A percentile compares a stretch with the other conserved stretches of the same genome.
Conservation (phyloP, 2,329 filamentous ascomycete genomes). For the Stachybotrys elegans region DNA sequence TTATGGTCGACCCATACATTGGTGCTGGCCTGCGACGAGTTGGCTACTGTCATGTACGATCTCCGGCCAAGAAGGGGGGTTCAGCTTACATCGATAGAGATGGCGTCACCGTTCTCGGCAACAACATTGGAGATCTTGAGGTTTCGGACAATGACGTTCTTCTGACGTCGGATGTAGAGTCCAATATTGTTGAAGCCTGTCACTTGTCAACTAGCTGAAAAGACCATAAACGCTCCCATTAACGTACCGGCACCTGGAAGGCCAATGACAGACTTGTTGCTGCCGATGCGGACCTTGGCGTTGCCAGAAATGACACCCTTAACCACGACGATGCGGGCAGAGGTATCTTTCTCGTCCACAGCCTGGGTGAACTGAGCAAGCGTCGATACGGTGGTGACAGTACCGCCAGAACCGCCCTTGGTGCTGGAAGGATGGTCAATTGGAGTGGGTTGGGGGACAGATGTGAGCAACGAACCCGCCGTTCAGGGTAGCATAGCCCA, state of each 20-base stretch:
- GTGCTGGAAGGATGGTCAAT: conserved; percentile 22
- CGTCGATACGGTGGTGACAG: conserved; percentile 39
- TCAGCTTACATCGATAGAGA: conserved; percentile 29
- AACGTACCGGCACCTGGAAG: conserved; percentile 20
- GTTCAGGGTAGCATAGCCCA: conserved; percentile 20
- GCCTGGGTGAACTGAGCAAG: conserved; percentile 38
- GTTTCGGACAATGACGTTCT: conserved; percentile 57
- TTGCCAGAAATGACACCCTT: conserved; percentile 29
- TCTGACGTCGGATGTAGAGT: conserved; percentile 41
- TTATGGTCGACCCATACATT: conserved; percentile 52
- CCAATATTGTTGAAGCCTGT: conserved; percentile 36
- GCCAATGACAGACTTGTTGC: conserved; percentile 38
- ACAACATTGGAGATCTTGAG: conserved; percentile 51
- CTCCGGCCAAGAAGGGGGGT: too few species aligned
- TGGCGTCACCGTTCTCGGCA: conserved; percentile 49
- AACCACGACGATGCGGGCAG: conserved; percentile 31
- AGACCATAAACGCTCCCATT: too few species aligned
- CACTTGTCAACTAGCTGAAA: too few species aligned
- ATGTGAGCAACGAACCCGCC: neutral
- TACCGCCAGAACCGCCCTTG: conserved; percentile 41
- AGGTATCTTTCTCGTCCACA: conserved; percentile 29
- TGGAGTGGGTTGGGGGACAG: neutral
- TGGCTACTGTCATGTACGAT: neutral
- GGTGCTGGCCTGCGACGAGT: conserved; percentile 37
- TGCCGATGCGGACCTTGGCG: conserved; percentile 29